Conservation (phyloP, 768 basidiomycete genomes). For the Lactarius deliciosus region DNA sequence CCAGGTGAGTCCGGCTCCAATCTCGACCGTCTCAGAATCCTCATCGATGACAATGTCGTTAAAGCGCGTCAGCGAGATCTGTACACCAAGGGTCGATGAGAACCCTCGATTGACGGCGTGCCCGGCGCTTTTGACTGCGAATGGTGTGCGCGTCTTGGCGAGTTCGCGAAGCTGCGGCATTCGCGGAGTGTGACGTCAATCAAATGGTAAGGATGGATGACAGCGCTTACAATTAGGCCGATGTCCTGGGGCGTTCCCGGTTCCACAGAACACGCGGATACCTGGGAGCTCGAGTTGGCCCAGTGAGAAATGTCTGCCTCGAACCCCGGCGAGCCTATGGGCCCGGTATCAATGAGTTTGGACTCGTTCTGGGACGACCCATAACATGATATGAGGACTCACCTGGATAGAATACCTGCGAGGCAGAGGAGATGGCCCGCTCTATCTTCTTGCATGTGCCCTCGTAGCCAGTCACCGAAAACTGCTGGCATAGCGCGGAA, state of each 20-base stretch:
- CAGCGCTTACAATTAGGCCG: slow-evolving; percentile 19
- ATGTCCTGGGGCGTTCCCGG: slow-evolving; percentile 26
- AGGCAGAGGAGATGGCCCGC: neutral
- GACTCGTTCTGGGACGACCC: neutral
- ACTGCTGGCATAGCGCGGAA: neutral
- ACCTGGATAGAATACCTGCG: slow-evolving; percentile 11
- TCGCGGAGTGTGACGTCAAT: neutral
- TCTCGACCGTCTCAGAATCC: slow-evolving; percentile 19
- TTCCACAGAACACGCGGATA: slow-evolving; percentile 27
- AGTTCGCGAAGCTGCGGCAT: slow-evolving; percentile 13
- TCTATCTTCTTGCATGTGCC: neutral
- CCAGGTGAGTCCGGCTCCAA: slow-evolving; percentile 34
- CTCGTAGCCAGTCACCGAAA: neutral
- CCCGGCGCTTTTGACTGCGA: slow-evolving; percentile 33
- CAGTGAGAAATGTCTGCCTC: slow-evolving; percentile 22
- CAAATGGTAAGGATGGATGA: no score
- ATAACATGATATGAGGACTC: neutral
- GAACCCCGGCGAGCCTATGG: slow-evolving; percentile 14
- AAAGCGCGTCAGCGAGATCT: slow-evolving; percentile 32
- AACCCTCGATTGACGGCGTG: slow-evolving; percentile 31
- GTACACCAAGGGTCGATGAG: slow-evolving; percentile 34
- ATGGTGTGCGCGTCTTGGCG: slow-evolving; percentile 4
- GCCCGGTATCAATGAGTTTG: no score
- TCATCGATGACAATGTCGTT: slow-evolving; percentile 20
- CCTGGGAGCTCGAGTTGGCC: slow-evolving; percentile 26